Evolutionary conservation across 345 rosid genomes (phyloP).

Genomic region (Arabis hirsuta): DNA sequence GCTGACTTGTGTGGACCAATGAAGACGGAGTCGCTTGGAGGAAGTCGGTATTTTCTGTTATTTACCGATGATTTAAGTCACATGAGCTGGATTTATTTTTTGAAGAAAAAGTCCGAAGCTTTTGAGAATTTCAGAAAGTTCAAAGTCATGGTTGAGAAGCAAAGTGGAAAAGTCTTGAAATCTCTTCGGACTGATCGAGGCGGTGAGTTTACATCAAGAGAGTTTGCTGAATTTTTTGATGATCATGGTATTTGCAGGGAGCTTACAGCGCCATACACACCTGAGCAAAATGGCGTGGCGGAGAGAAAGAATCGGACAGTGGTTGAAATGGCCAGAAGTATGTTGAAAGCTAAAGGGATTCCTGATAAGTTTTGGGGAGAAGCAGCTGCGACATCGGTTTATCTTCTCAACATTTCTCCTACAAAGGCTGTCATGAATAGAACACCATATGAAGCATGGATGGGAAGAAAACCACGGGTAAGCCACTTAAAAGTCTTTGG

Average conservation of each 20-base stretch:
- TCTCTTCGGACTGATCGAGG: neutral
- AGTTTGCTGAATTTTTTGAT: neutral
- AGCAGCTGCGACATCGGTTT: neutral
- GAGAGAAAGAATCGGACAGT: neutral
- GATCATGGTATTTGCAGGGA: neutral
- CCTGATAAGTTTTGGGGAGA: neutral
- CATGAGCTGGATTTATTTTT: neutral
- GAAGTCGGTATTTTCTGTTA: neutral
- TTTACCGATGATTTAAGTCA: neutral
- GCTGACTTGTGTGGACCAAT: neutral
- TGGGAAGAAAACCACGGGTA: neutral
- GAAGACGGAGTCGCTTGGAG: neutral
- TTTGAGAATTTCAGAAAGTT: neutral
- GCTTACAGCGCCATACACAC: neutral
- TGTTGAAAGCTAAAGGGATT: neutral
- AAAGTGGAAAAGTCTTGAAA: neutral
- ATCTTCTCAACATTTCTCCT: neutral
- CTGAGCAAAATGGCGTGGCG: neutral
- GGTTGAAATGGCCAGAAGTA: neutral
- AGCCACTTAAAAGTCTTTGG: neutral
- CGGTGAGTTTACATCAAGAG: neutral
- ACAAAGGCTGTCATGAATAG: neutral
- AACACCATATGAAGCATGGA: slow-evolving; percentile 1
- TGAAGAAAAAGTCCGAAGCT: neutral
- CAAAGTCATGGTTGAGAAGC: neutral